Base-by-base conservation (phyloP, 768 basidiomycete species). In the Plicaturopsis crispa region DNA sequence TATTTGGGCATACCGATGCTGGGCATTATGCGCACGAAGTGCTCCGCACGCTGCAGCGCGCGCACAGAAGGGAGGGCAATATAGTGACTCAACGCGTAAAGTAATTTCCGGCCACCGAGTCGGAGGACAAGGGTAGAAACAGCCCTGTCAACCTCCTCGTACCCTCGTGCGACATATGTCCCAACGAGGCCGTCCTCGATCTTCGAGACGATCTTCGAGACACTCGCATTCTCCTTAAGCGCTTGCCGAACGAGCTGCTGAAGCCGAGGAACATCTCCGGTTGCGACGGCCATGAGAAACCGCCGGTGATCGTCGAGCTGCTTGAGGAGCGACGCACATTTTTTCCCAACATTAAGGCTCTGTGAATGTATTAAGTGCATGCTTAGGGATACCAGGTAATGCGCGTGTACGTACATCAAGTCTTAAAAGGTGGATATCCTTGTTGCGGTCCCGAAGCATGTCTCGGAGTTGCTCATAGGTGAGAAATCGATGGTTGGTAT, bases 51-150 rank as follows among this genome's bases (percentile, higher is more conserved):
- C 7, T 34, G 13, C 28, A 61, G 30, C 2, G 54, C 52, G 7
- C 33, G 35, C 3, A 43, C 34, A 2, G 43, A 47, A 0, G 56
- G 60, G n/a, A 57, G 43, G 2, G 47, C 41, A 35, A 51, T 48
- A 1, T 50, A 49, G 2, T 62, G 52, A n/a, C 49, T 48, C 21
- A 55, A 39, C 3, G 59, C 57, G 44, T 60, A 38, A 1, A 60
- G 38, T 1, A 53, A 51, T 8, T 49, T 46, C 12, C 43, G 54
- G 22, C 59, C 60, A 26, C 60, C 59, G n/a, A 57, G 44, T 23
- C 54, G 52, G 34, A 54, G 56, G 0, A 53, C 32, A 2, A 47
- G 40, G 3, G 46, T 48, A 7, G 54, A 45, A 4, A 60, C 48
- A 24, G 57, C 51, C 19, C 36, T 24, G 33, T 62, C 52, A 4